phyloP scores from a whole-genome alignment of 495 filamentous ascomycete species.

The Parathielavia hyrcaniae region DNA sequence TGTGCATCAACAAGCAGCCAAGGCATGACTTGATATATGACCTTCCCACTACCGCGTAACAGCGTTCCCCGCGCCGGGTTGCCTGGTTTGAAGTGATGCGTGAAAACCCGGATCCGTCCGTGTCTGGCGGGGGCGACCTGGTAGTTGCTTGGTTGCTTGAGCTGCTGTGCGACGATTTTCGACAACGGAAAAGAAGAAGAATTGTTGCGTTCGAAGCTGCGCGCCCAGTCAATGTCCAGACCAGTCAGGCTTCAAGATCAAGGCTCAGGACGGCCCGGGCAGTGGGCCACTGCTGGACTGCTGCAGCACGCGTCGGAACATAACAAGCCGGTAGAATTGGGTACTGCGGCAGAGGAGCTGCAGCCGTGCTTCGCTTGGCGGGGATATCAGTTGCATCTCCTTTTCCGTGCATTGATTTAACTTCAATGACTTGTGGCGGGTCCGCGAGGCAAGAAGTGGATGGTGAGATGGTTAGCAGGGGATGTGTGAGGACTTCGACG shows the following conservation, averaged over 20 bases:
- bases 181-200: neutral
- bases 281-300: slow-evolving; percentile 4
- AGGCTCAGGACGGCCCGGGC: slow-evolving; percentile 2
- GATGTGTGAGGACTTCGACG: too few relatives aligned
- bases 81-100: neutral
- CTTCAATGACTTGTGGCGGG: neutral
- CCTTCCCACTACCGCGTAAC: neutral
- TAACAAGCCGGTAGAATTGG: neutral
- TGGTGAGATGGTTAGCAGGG: neutral
- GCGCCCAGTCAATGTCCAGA: neutral
- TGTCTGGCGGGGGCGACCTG: neutral
- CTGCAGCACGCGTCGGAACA: slow-evolving; percentile 7
- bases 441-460: neutral
- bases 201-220: slow-evolving; percentile 3
- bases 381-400: slow-evolving; percentile 3
- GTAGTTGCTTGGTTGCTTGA: neutral
- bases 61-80: neutral
- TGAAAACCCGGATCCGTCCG: slow-evolving; percentile 1
- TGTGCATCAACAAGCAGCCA: neutral
- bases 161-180: slow-evolving; percentile 4
- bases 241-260: too few relatives aligned
- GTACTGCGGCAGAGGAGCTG: slow-evolving; percentile 4
- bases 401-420: neutral
- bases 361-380: slow-evolving; percentile 7
- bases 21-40: slow-evolving; percentile 3